Evolutionary conservation across 352 stramenopile species (phyloP).

Genomic region (Phytophthora capsici): DNA sequence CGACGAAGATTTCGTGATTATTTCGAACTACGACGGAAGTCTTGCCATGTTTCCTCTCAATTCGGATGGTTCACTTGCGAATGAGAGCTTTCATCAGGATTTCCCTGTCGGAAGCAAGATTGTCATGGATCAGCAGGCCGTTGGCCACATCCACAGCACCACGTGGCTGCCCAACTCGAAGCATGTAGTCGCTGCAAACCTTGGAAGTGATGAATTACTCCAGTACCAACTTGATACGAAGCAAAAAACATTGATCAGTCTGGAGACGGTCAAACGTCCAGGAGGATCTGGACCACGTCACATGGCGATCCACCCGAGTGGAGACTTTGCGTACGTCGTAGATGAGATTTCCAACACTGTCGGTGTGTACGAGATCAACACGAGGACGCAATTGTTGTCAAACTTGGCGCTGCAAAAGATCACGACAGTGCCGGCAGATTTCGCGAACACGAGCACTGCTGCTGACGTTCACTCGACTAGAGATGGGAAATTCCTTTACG

Average conservation of each 20-base stretch:
- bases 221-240: slow-evolving; percentile 49
- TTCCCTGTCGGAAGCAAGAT: slow-evolving; percentile 46
- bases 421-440: slow-evolving; percentile 47
- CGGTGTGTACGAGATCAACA: slow-evolving; percentile 49
- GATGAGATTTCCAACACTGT: slow-evolving; percentile 67
- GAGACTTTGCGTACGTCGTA: slow-evolving; percentile 52
- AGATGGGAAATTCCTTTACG: slow-evolving; percentile 57
- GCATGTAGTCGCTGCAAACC: slow-evolving; percentile 43
- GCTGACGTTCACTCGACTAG: slow-evolving; percentile 56
- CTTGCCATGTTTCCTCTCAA: slow-evolving; percentile 55
- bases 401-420: slow-evolving; percentile 42
- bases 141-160: slow-evolving; percentile 61
- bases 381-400: slow-evolving; percentile 18
- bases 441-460: slow-evolving; percentile 26
- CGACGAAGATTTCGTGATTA: slow-evolving; percentile 49
- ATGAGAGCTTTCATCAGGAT: slow-evolving; percentile 38
- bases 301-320: slow-evolving; percentile 49
- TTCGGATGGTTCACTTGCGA: slow-evolving; percentile 38
- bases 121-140: slow-evolving; percentile 41
- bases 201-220: slow-evolving; percentile 60
- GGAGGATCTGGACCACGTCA: slow-evolving; percentile 56
- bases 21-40: slow-evolving; percentile 65
- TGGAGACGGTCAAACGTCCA: slow-evolving; percentile 17
- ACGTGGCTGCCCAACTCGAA: slow-evolving; percentile 50
- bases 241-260: slow-evolving; percentile 36